These are phyloP conservation scores for Coprinellus aureogranulatus DNA, from an alignment of 768 basidiomycete genomes.

Conservation along the genomic window DNA sequence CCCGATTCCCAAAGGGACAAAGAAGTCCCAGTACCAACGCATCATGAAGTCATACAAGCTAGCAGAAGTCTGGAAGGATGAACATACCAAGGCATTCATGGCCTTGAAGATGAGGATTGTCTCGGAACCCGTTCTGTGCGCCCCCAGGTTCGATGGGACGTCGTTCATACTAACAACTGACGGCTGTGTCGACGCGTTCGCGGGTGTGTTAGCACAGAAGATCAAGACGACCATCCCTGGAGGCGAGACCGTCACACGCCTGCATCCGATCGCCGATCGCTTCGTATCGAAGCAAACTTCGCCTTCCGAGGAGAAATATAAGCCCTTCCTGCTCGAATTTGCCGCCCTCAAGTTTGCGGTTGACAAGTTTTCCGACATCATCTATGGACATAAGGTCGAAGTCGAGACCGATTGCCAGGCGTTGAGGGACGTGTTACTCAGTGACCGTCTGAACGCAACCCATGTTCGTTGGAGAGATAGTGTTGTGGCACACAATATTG, in stretches of 20 bases:
- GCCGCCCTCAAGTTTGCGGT: conserved; percentile 32
- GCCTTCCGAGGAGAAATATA: conserved; percentile 24
- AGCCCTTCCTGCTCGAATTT: conserved; percentile 31
- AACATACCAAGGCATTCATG: background rate
- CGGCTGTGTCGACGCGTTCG: conserved; percentile 31
- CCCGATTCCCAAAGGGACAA: background rate
- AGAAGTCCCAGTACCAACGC: background rate
- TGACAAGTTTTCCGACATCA: conserved; percentile 28
- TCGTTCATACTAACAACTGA: conserved; percentile 34
- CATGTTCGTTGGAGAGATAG: conserved; percentile 35
- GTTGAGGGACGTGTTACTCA: conserved; percentile 26
- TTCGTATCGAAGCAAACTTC: conserved; percentile 36
- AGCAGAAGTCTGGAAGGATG: background rate
- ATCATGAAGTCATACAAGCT: background rate
- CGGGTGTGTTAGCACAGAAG: conserved; percentile 26
- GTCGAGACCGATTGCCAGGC: conserved; percentile 38
- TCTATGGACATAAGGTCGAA: conserved; percentile 28
- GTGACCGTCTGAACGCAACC: conserved; percentile 22
- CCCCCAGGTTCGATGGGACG: background rate
- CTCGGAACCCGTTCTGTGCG: background rate
- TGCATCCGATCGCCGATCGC: conserved; percentile 30
- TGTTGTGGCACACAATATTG: conserved; percentile 23
- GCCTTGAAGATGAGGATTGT: background rate
- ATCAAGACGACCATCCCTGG: conserved; percentile 13
- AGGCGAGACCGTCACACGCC: conserved; percentile 12